Evolutionary conservation across 805 yeast genomes (phyloP).

Genomic region (Metahyphopichia silvanorum): DNA sequence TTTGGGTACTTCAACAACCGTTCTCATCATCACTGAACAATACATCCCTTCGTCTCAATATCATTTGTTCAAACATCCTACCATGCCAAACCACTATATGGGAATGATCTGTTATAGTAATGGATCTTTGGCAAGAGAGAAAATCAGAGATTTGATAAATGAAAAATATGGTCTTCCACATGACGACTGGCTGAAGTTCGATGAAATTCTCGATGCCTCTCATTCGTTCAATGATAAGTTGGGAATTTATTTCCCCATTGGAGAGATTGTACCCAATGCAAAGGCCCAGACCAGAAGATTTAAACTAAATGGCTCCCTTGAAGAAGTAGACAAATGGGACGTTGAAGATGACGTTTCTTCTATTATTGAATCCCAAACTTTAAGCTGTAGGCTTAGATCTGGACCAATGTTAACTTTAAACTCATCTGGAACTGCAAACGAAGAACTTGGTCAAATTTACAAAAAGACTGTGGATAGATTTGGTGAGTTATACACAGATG

Average conservation of each 20-base stretch:
- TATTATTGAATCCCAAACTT: constrained; percentile 83
- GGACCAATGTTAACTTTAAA: constrained; percentile 64
- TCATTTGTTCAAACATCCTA: constrained; percentile 85
- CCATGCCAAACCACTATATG: constrained; percentile 74
- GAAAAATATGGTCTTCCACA: constrained; percentile 28
- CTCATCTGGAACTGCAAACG: constrained; percentile 7
- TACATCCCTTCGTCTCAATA: constrained; percentile 78
- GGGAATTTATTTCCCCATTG: constrained; percentile 82
- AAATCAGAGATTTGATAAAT: constrained; percentile 62
- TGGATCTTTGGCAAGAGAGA: constrained; percentile 84
- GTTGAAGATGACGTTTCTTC: constrained; percentile 64
- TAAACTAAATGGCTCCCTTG: too few species aligned
- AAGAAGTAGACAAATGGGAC: constrained; percentile 34
- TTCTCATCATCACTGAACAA: constrained; percentile 72
- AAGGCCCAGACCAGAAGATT: constrained; percentile 60
- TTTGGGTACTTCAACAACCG: constrained; percentile 91
- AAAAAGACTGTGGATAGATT: constrained; percentile 26
- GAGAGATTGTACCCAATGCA: constrained; percentile 89
- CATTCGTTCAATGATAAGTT: constrained; percentile 42
- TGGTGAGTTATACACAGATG: constrained; percentile 49
- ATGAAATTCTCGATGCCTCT: constrained; percentile 46
- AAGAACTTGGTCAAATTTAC: constrained; percentile 15
- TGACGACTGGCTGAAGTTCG: constrained; percentile 60
- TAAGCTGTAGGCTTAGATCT: constrained; percentile 76
- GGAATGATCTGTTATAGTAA: constrained; percentile 95